Conservation (phyloP, 2,329 filamentous ascomycete genomes). For the Pseudogymnoascus sp. region DNA sequence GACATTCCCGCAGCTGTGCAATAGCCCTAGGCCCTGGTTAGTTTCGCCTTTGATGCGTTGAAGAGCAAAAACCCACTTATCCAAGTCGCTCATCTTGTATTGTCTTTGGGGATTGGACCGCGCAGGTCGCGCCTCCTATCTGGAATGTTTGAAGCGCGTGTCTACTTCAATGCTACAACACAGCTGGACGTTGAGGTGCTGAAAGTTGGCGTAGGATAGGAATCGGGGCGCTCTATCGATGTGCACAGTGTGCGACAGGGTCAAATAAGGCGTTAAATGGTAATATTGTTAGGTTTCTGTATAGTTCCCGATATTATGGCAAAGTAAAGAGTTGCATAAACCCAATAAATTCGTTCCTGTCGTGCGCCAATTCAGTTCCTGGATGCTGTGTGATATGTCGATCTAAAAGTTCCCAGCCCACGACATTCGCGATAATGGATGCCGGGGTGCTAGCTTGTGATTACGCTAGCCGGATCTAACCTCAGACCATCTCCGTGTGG, state of each 20-base stretch:
- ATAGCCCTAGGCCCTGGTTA: constrained; percentile 61
- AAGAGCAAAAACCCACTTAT: constrained; percentile 55
- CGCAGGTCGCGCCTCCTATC: constrained; percentile 14
- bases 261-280: not conserved
- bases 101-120: not conserved
- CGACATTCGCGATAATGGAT: constrained; percentile 9
- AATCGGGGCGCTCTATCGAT: not conserved
- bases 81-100: constrained; percentile 78
- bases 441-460: constrained; percentile 1
- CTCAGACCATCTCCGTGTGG: constrained; percentile 3
- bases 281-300: not conserved
- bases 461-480: constrained; percentile 3
- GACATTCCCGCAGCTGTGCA: constrained; percentile 88
- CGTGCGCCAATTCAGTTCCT: constrained; percentile 5
- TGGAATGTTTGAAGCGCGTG: not conserved
- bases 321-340: not conserved
- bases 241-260: not conserved
- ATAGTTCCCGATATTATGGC: not conserved
- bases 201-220: not conserved
- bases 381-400: constrained; percentile 3
- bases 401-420: constrained; percentile 9
- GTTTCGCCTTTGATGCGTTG: constrained; percentile 10
- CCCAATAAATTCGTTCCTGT: not conserved
- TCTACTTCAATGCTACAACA: not conserved
- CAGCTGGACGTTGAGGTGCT: not conserved